Base-by-base conservation (phyloP, 306 rosid species). In the Pueraria montana region DNA sequence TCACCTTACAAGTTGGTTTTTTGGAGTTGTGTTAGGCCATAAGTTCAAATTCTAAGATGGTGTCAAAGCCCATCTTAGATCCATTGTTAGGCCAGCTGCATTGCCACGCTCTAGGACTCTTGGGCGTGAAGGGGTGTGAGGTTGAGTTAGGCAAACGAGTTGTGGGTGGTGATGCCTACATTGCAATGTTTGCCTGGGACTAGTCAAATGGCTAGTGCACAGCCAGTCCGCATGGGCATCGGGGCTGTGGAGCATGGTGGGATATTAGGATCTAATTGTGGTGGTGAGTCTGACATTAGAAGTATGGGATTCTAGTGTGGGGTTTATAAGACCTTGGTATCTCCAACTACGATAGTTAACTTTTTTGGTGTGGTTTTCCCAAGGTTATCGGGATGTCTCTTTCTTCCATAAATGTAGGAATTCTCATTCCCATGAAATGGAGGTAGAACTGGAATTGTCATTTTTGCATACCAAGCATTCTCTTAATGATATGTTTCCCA, bases 391-490 rank as follows among this genome's bases (percentile, higher is more conserved):
- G 27, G 62, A 18, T 58, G 7, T 61, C 40, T 62, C 40, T 24
- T 59, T 59, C 67, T 61, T 10, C 67, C 11, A 0, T n/a, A n/a
- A n/a, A n/a, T n/a, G n/a, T n/a, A n/a, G n/a, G n/a, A n/a, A n/a
- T n/a, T n/a, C 17, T 58, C 34, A 3, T 58, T 21, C 34, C 65
- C 17, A 10, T 58, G 34, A 0, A 4, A 58, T 58, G 17, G 34
- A 11, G 38, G 18, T 11, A 62, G 68, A 62, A 27, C 18, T 62
- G 20, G 40, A 26, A 12, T 62, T 62, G n/a, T 27, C 40, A 62
- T 62, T 62, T 62, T 11, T 62, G 18, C 40, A 61, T 26, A 11
- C 67, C 67, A 61, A 26, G 67, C 18, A 61, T 63, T 63, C 74
- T 43, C 61, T 34, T 50, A 68, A 27, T 65, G 75, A 78, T 65